Evolutionary conservation across 805 yeast species (phyloP).

Genomic region (Kuraishia ogatae): DNA sequence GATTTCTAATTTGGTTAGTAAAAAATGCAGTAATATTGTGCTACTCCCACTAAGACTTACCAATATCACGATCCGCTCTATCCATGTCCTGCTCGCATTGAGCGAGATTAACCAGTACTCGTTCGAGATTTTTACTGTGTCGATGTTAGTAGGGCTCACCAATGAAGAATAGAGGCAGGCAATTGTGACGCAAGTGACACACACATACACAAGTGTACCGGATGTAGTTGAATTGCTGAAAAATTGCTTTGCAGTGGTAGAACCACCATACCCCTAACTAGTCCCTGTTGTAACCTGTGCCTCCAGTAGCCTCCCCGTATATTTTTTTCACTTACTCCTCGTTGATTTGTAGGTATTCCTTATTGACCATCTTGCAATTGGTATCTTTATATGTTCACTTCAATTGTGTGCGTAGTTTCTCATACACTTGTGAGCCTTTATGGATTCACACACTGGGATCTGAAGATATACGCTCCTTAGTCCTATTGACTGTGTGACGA

Average conservation of each 20-base stretch:
- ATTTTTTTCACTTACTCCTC: not conserved
- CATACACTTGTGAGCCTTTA: not conserved
- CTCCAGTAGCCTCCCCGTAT: not conserved
- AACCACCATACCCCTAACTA: no score
- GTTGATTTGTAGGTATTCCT: not conserved
- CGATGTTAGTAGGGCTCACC: not conserved
- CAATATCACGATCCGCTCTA: not conserved
- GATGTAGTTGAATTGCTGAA: no score
- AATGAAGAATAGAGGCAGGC: not conserved
- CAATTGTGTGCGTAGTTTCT: not conserved
- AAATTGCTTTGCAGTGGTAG: no score
- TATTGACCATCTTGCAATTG: not conserved
- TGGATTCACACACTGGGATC: no score
- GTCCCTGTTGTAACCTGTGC: no score
- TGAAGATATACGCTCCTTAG: no score
- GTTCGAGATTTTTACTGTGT: not conserved
- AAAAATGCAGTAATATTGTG: no score
- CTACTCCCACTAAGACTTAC: not conserved
- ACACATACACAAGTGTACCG: no score
- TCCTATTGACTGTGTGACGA: no score
- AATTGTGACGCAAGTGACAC: no score
- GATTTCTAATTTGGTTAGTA: not conserved
- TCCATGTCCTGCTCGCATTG: not conserved
- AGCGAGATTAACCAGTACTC: not conserved
- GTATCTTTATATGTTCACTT: not conserved